These are phyloP conservation scores for Didymosphaeria variabile DNA, from an alignment of 2,329 filamentous ascomycete species.

Conservation along the genomic window DNA sequence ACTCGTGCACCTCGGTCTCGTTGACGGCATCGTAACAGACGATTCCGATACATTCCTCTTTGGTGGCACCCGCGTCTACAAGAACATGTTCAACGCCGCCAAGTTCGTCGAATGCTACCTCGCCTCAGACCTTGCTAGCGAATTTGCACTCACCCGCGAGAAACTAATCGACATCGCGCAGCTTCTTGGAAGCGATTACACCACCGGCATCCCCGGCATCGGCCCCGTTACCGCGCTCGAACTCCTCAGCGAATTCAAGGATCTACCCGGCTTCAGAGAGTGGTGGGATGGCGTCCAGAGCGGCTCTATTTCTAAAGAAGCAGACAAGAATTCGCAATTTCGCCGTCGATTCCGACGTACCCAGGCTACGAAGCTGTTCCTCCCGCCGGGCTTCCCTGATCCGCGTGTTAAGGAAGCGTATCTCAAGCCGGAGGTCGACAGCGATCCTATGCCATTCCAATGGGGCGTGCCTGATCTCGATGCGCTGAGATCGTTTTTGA, in stretches of 20 bases:
- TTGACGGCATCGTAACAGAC: slow-evolving; percentile 97
- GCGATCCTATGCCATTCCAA: slow-evolving; percentile 79
- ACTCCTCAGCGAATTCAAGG: slow-evolving; percentile 88
- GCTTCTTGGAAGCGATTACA: slow-evolving; percentile 92
- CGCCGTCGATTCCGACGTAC: slow-evolving; percentile 84
- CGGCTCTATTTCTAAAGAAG: slow-evolving; percentile 67
- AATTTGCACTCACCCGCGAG: slow-evolving; percentile 84
- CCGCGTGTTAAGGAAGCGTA: slow-evolving; percentile 83
- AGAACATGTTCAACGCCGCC: slow-evolving; percentile 99
- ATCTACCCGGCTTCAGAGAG: slow-evolving; percentile 77
- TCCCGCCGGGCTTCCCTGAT: slow-evolving; percentile 82
- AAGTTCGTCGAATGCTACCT: slow-evolving; percentile 99
- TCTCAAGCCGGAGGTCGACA: slow-evolving; percentile 84
- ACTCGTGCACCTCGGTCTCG: slow-evolving; percentile 83
- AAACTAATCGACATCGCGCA: slow-evolving; percentile 92
- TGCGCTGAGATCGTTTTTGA: slow-evolving; percentile 82
- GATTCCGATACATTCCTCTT: slow-evolving; percentile 97
- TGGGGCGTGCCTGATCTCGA: slow-evolving; percentile 97
- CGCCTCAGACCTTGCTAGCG: slow-evolving; percentile 81
- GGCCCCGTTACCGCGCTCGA: slow-evolving; percentile 95
- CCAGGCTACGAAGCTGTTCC: slow-evolving; percentile 84
- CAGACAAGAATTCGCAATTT: slow-evolving; percentile 68
- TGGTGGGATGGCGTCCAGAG: slow-evolving; percentile 88
- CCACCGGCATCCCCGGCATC: slow-evolving; percentile 87
- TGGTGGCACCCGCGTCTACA: slow-evolving; percentile 94